phyloP scores from a whole-genome alignment of 2,329 filamentous ascomycete genomes.

The Curvularia sp. region DNA sequence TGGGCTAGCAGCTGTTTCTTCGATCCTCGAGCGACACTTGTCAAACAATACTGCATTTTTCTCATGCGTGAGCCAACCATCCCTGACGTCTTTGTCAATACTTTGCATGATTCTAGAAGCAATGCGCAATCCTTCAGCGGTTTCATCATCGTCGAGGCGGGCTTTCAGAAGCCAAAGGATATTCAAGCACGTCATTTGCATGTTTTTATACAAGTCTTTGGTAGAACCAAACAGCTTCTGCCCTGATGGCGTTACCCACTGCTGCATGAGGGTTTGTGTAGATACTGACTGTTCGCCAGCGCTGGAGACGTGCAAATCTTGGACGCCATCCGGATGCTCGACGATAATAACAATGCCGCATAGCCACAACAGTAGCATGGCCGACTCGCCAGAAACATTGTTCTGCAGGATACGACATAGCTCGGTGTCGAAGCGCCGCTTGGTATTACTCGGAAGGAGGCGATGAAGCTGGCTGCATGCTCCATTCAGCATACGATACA shows the following conservation, averaged over 20 bases:
- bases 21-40: slow-evolving; percentile 41
- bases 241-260: slow-evolving; percentile 42
- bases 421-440: slow-evolving; percentile 37
- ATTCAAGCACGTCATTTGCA: slow-evolving; percentile 39
- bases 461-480: slow-evolving; percentile 43
- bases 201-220: slow-evolving; percentile 37
- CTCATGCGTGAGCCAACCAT: slow-evolving; percentile 31
- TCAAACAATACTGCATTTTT: slow-evolving; percentile 28
- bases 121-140: slow-evolving; percentile 43
- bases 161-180: slow-evolving; percentile 42
- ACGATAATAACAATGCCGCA: slow-evolving; percentile 42
- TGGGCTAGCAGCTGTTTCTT: slow-evolving; percentile 27
- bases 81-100: slow-evolving; percentile 29
- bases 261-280: slow-evolving; percentile 15
- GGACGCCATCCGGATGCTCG: slow-evolving; percentile 30
- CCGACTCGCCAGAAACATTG: slow-evolving; percentile 29
- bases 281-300: slow-evolving; percentile 12
- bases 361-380: slow-evolving; percentile 43
- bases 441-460: slow-evolving; percentile 31
- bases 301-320: background rate
- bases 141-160: slow-evolving; percentile 34
- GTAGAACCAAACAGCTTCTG: slow-evolving; percentile 42
- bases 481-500: slow-evolving; percentile 47
- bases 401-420: slow-evolving; percentile 39
- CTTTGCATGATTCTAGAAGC: slow-evolving; percentile 37